Base-by-base conservation (phyloP, 768 basidiomycete genomes). In the Myochromella boudieri region DNA sequence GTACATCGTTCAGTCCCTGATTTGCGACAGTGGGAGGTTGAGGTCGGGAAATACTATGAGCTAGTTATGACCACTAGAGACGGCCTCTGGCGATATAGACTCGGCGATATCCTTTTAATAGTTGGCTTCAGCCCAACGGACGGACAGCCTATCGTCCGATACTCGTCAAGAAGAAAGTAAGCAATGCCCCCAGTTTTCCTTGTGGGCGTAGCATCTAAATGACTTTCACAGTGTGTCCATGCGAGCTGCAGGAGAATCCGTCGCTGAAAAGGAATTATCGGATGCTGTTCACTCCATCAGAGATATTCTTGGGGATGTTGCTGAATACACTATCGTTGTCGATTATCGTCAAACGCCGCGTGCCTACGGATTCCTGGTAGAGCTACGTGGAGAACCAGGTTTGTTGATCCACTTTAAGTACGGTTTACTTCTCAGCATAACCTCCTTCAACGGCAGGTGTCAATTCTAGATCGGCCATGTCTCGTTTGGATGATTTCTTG, bases 291-390 rank as follows among this genome's bases (percentile, higher is more conserved):
- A 43, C 11, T 40, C 50, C 2, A 20, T 48, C 18, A 36, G 41
- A 3, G 42, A 48, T 27, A 37, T 38, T 3, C 29, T 54, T 1
- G 49, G 56, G 25, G 5, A 20, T 2, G 53, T 57, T 14, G 12
- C 46, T n/a, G 53, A 54, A 34, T 57, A 52, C 27, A 48, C 50
- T 7, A 42, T 49, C 9, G 44, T 45, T 7, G 20, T 49, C 11
- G 56, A 57, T 20, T 40, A 54, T 15, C 43, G 56, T 10, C 34
- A 22, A 9, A 21, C 39, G 17, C 51, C 51, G 24, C 33, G 41
- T 27, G 34, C 44, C 1, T 54, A 58, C 20, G 25, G 46, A 39
- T 50, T 50, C 28, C 26, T 53, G 21, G 27, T 54, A 1, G 50
- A 55, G 29, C 44, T 50, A 11, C 33, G 46, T n/a, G 44, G 49